Conservation (phyloP, 2,329 filamentous ascomycete species). For the Beauveria caledonica region DNA sequence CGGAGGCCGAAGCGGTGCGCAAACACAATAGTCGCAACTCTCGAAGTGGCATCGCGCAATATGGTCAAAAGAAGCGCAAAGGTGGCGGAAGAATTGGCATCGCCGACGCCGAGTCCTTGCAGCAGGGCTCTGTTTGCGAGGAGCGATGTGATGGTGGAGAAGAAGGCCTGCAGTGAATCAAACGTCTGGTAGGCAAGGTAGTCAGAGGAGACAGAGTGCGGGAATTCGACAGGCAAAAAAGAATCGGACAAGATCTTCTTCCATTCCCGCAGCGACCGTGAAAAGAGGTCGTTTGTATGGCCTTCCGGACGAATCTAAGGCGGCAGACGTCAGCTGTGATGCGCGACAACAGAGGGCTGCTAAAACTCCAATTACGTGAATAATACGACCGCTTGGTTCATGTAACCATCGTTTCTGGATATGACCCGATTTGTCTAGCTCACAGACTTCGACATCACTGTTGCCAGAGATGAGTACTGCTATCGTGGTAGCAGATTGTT, state of each 20-base stretch:
- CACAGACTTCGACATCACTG: conserved; percentile 20
- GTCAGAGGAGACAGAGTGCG: conserved; percentile 75
- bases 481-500: not conserved
- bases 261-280: conserved; percentile 25
- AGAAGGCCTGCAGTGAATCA: conserved; percentile 78
- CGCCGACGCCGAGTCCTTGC: conserved; percentile 72
- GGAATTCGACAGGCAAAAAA: conserved; percentile 83
- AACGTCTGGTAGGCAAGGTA: conserved; percentile 66
- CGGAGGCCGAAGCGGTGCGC: conserved; percentile 73
- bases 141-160: conserved; percentile 70
- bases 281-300: conserved; percentile 19
- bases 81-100: conserved; percentile 70
- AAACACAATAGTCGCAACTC: conserved; percentile 78
- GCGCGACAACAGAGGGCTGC: not conserved
- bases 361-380: conserved; percentile 17
- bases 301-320: conserved; percentile 5
- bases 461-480: conserved; percentile 14
- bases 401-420: conserved; percentile 28
- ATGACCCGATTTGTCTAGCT: conserved; percentile 31
- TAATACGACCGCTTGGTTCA: conserved; percentile 17
- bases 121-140: conserved; percentile 77
- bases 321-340: not conserved
- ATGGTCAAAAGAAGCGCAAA: conserved; percentile 75
- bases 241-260: conserved; percentile 49
- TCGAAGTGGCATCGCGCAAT: conserved; percentile 71